Evolutionary conservation across 768 basidiomycete species (phyloP).

Genomic region (Phanerochaete sordida): DNA sequence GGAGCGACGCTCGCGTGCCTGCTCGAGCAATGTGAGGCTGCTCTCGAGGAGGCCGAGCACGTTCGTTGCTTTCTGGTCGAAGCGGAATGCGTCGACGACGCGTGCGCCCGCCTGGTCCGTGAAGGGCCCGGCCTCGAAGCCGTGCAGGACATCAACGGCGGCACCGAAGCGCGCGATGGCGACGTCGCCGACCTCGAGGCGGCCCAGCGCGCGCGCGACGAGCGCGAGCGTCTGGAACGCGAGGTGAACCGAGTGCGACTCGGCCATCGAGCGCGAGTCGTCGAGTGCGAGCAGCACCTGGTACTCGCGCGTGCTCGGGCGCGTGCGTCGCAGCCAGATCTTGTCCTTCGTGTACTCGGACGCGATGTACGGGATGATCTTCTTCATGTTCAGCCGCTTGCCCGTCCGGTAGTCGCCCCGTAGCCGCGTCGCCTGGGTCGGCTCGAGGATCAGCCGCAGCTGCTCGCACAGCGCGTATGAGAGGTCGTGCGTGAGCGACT

Average conservation of each 20-base stretch:
- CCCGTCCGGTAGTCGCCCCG: slow-evolving; percentile 97
- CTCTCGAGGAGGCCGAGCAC: slow-evolving; percentile 79
- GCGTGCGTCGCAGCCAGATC: slow-evolving; percentile 95
- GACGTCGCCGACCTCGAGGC: slow-evolving; percentile 94
- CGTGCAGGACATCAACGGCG: slow-evolving; percentile 82
- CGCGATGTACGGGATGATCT: slow-evolving; percentile 96
- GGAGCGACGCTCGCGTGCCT: slow-evolving; percentile 66
- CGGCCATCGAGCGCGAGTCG: slow-evolving; percentile 96
- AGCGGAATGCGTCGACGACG: slow-evolving; percentile 82
- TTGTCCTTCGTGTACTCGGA: slow-evolving; percentile 99
- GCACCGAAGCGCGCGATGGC: slow-evolving; percentile 90
- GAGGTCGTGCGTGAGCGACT: slow-evolving; percentile 85
- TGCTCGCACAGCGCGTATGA: slow-evolving; percentile 94
- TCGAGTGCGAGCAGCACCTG: slow-evolving; percentile 93
- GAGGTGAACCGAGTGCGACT: slow-evolving; percentile 87
- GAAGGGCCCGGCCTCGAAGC: slow-evolving; percentile 78
- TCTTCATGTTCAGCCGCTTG: slow-evolving; percentile 98
- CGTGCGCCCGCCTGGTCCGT: slow-evolving; percentile 77
- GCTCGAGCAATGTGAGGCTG: slow-evolving; percentile 69
- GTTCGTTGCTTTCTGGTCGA: slow-evolving; percentile 87
- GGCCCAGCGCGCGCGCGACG: slow-evolving; percentile 85
- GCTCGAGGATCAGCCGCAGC: slow-evolving; percentile 92
- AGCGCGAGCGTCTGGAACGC: slow-evolving; percentile 92
- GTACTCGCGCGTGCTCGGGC: slow-evolving; percentile 92
- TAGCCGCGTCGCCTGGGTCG: slow-evolving; percentile 88